A percentile compares a stretch with the other conserved stretches of the same genome.
Evolutionary conservation across 441 rosid genomes (phyloP).

Genomic region (Syzygium syzygioides): DNA sequence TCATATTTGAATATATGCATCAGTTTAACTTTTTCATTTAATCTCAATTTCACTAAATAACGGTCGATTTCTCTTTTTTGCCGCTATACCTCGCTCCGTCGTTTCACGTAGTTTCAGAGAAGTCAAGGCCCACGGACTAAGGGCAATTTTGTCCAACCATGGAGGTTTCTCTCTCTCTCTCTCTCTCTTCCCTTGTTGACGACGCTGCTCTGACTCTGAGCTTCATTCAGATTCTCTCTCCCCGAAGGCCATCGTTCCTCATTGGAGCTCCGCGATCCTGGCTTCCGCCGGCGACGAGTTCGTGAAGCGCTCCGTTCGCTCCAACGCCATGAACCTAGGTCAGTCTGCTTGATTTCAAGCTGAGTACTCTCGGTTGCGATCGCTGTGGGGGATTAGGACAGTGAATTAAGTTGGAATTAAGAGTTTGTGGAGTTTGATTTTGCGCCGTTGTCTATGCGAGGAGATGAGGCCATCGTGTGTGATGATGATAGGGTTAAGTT

Average conservation of each 20-base stretch:
- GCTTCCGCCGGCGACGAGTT: constrained; percentile 39
- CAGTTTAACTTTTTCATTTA: no score
- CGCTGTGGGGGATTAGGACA: no score
- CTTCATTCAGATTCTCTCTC: background rate
- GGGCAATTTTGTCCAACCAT: background rate
- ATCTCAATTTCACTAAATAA: no score
- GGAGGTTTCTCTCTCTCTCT: background rate
- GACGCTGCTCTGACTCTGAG: no score
- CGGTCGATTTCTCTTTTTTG: background rate
- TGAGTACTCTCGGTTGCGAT: background rate
- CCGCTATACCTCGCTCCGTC: background rate
- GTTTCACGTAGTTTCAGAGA: background rate
- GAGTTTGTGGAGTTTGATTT: background rate
- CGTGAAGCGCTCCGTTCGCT: constrained; percentile 58
- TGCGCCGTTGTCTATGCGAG: background rate
- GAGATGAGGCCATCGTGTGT: background rate
- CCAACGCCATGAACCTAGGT: constrained; percentile 83
- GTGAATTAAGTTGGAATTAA: background rate
- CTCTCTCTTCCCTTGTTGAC: fast-evolving
- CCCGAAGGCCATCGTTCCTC: background rate
- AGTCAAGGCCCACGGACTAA: background rate
- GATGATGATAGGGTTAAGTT: background rate
- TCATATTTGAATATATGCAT: no score
- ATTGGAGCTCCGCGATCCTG: constrained; percentile 39
- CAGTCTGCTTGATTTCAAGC: background rate